Conservation (phyloP, 148 eudicot species). For the Rhododendron kiyosumense region DNA sequence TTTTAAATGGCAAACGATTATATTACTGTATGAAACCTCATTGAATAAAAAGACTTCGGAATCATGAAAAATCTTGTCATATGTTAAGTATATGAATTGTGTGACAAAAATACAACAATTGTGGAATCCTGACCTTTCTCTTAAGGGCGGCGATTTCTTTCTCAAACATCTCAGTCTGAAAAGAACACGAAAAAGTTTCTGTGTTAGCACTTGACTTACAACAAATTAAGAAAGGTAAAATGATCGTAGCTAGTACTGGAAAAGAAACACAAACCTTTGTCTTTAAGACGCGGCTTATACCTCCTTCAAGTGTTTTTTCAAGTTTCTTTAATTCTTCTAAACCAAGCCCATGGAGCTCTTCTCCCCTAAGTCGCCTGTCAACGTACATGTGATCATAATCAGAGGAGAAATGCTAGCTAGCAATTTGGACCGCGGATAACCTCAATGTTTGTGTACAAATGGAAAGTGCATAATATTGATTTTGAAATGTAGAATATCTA, state of each 20-base stretch:
- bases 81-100: neutral
- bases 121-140: constrained; percentile 24
- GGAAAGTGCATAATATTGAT: neutral
- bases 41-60: neutral
- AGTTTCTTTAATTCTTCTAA: constrained; percentile 28
- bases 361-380: constrained; percentile 35
- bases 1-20: neutral
- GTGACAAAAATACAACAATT: neutral
- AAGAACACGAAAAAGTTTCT: neutral
- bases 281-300: constrained; percentile 27
- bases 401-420: neutral
- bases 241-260: neutral
- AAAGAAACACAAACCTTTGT: constrained; percentile 22
- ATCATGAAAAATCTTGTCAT: neutral
- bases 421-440: neutral
- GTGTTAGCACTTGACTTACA: neutral
- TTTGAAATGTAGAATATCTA: no score
- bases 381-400: neutral
- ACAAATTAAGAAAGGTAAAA: neutral
- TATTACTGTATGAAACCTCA: neutral
- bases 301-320: constrained; percentile 27
- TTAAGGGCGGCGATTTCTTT: constrained; percentile 25
- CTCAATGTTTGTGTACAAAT: no score
- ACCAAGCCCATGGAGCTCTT: constrained; percentile 40
- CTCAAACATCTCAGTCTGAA: constrained; percentile 26